Base-by-base conservation (phyloP, 345 rosid genomes). In the Aethionema arabicum region DNA sequence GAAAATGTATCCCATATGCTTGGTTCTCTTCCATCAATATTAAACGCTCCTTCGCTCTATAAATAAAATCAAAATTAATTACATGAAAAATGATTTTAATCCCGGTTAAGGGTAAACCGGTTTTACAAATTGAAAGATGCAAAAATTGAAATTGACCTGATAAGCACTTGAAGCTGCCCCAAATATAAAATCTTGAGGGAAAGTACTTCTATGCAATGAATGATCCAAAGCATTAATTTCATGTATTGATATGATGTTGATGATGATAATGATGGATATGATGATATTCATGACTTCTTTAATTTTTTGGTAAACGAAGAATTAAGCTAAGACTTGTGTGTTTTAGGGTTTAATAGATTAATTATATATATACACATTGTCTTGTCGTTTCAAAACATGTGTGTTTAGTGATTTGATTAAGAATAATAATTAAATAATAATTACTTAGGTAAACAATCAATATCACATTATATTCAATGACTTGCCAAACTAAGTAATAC, bases 1-100 rank as follows among this genome's bases (percentile, higher is more conserved):
- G 51, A 31, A 63, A 67, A 73, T 11, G 65, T 67, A 56, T 73
- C 76, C 76, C 76, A 71, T 51, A 71, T 71, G 65, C 66, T 64
- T 64, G 69, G 70, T 33, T 14, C 42, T 59, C 50, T 56, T 36
- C 75, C 75, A 42, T 64, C 75, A 35, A 21, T 37, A 29, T 64
- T 32, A 30, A 41, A 38, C 35, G 75, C 75, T 57, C 75, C 75
- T 71, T 71, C 75, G 8, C 42, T 42, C 75, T 63, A 35, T 32
- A 43, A 21, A 21, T 6, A 43, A 32, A 10, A 4, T 32, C 12
- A 4, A 32, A 42, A 32, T 32, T 10, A 21, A 21, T 21, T 31
- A 12, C 5, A 42, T 42, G 27, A 5, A 31, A 29, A 30, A 5
- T 9, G 9, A 13, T 3, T 30, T 13, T 30, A 42, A 32, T 3